Conservation (phyloP, 2,329 filamentous ascomycete genomes). For the Diaporthe destruens region DNA sequence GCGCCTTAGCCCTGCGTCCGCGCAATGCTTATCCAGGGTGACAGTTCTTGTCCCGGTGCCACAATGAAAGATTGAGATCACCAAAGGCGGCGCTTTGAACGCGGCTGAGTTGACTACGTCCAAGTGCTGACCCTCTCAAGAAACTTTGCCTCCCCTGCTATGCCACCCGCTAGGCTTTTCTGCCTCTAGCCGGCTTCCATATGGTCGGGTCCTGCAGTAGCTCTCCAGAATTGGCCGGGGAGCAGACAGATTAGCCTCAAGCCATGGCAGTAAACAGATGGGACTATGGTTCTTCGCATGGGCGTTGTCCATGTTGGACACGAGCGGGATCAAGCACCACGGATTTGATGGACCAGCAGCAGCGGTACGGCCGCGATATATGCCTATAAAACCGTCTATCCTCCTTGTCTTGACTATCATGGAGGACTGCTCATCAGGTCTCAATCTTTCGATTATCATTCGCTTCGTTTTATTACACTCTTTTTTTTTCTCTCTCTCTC, state of each 20-base stretch:
- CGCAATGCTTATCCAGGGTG: constrained; percentile 4
- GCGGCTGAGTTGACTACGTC: constrained; percentile 2
- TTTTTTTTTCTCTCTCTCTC: no score
- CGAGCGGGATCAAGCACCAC: constrained; percentile 14
- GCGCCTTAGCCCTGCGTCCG: neutral
- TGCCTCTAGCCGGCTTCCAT: neutral
- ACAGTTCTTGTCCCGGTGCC: constrained; percentile 24
- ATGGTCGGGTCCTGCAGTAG: constrained; percentile 27
- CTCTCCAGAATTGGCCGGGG: neutral
- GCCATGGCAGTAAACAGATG: constrained; percentile 27
- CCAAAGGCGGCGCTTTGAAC: constrained; percentile 3
- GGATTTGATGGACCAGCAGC: constrained; percentile 8
- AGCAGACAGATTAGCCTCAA: constrained; percentile 21
- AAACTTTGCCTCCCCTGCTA: neutral
- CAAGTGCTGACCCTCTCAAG: neutral
- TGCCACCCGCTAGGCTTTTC: constrained; percentile 6
- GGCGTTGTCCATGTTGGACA: constrained; percentile 5
- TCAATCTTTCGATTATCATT: constrained; percentile 36
- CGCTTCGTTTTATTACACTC: constrained; percentile 32
- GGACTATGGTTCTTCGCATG: constrained; percentile 23
- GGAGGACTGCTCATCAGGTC: neutral
- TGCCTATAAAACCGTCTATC: constrained; percentile 8
- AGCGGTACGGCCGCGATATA: constrained; percentile 12
- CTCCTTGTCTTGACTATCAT: neutral
- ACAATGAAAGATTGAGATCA: constrained; percentile 10